Evolutionary conservation across 371 early-diverging fungal genomes (phyloP), one percentile per base, ranked within the genome.

Genomic region (Sanchytrium tribonematis): DNA sequence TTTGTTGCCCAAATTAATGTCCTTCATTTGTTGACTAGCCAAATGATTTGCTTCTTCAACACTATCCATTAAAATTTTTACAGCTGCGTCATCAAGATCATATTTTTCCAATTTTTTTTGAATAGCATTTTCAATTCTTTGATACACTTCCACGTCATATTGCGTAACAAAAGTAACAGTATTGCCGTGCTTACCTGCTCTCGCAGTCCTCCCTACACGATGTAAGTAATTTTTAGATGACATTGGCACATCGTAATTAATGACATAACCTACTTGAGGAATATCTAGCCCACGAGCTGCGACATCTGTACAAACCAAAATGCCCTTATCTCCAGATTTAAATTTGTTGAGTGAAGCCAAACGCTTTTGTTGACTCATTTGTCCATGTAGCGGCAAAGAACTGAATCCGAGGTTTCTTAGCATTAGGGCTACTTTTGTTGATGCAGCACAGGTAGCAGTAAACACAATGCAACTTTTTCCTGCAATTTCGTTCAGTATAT

Each of bases 171-270:
- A 85, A 5, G 96, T 93, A 29, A 97, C 79, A 0, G 93, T 85
- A 74, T 88, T 88, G 69, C 98, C 98, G 1, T 88, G 80, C 65
- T 88, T 80, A 16, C 97, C 97, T 1, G 94, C 93, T 75, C 95
- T 85, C 2, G 94, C 98, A 0, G 98, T 95, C 73, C 98, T 85
- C 30, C 98, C 98, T 1, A 93, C 91, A 68, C 97, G 84, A 79
- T 97, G 98, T 71, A 97, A 88, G 77, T 97, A 98, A 73, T 89
- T 91, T 80, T 95, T 90, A 66, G 85, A 83, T 70, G 84, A 84
- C 69, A 87, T 82, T n/a, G 98, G 97, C 5, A 96, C 84, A 76
- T 97, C 97, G 73, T 90, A 97, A 80, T 98, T 93, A 73, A 98
- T 79, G 2, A 98, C 95, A 31, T 90, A 75, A 74, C 93, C 94